Evolutionary conservation across 805 yeast genomes (phyloP), one percentile per base, ranked within the genome.

Genomic region (Yarrowia porcina): DNA sequence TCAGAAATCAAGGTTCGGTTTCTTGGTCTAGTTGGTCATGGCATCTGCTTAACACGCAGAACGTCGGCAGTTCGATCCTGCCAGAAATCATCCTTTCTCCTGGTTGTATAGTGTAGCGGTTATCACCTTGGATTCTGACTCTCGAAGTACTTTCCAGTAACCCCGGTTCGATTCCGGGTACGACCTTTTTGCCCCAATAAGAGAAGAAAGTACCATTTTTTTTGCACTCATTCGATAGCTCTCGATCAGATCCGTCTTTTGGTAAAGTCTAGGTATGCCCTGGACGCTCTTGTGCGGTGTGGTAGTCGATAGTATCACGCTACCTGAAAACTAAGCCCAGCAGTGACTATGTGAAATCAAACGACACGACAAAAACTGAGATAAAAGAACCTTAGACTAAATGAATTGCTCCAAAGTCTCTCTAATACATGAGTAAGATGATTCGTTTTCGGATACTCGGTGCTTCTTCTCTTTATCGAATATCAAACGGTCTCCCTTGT

Each of bases 31-130:
- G 97, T 91, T 79, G 97, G 97, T 91, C 85, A 92, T 92, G 97
- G 96, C 97, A 89, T 89, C 94, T 91, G 97, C 97, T 90, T 92
- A 90, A 92, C 97, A 92, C 97, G 97, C 97, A 90, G 94, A 89
- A 89, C 91, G 97, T 93, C 97, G 97, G 97, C 97, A 91, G 97
- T 93, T 93, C 97, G 97, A 93, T 90, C 97, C 97, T 92, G 97
- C 61, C 61, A 39, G 49, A 56, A 41, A 41, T 56, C 61, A 56
- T 49, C 38, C 28, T 32, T 49, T 49, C 56, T 21, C 56, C 11
- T 6, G 56, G 56, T 49, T 49, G 56, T 49, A 49, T 49, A 49
- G 56, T 49, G 56, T 49, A 49, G 56, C 56, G 56, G 56, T 49
- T 49, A 49, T 49, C 56, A 49, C 56, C 56, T 49, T 49, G 56